A percentile compares a stretch with the other conserved stretches of the same genome.
Evolutionary conservation across 345 rosid genomes (phyloP).

Genomic region (Gynandropsis gynandra): DNA sequence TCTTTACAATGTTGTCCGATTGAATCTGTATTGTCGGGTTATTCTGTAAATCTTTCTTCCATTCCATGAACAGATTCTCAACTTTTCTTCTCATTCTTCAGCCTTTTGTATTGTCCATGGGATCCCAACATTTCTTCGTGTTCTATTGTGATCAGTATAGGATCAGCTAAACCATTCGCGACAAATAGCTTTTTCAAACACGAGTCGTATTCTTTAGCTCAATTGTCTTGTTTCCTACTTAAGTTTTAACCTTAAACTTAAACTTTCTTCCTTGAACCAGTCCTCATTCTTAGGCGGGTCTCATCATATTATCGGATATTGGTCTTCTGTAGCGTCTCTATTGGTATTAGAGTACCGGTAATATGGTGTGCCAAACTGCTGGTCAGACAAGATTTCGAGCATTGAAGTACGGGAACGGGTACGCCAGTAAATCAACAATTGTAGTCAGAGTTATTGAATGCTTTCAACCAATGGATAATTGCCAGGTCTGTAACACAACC

Average conservation of each 20-base stretch:
- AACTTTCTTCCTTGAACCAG: constrained; percentile 9
- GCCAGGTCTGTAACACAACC: constrained; percentile 60
- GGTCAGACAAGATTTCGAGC: constrained; percentile 92
- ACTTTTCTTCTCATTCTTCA: constrained; percentile 15
- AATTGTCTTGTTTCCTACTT: not conserved
- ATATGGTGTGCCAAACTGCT: constrained; percentile 99
- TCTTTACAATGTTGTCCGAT: constrained; percentile 39
- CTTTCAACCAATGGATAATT: constrained; percentile 92
- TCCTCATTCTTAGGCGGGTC: constrained; percentile 7
- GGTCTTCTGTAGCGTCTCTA: no score
- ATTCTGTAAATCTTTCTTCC: constrained; percentile 45
- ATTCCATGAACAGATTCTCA: not conserved
- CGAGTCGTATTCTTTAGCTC: not conserved
- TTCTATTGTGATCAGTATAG: constrained; percentile 35
- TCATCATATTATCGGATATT: no score
- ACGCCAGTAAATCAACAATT: constrained; percentile 70
- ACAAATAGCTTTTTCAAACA: not conserved
- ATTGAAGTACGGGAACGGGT: constrained; percentile 78
- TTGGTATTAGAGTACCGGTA: no score
- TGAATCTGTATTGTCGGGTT: constrained; percentile 82
- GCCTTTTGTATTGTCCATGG: constrained; percentile 29
- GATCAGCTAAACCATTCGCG: constrained; percentile 33
- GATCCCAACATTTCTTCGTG: constrained; percentile 35
- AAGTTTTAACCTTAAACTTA: not conserved
- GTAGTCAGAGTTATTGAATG: constrained; percentile 92